Evolutionary conservation across 1,139 yeast species (phyloP).

Genomic region (Magnusiomyces tetraspermus): DNA sequence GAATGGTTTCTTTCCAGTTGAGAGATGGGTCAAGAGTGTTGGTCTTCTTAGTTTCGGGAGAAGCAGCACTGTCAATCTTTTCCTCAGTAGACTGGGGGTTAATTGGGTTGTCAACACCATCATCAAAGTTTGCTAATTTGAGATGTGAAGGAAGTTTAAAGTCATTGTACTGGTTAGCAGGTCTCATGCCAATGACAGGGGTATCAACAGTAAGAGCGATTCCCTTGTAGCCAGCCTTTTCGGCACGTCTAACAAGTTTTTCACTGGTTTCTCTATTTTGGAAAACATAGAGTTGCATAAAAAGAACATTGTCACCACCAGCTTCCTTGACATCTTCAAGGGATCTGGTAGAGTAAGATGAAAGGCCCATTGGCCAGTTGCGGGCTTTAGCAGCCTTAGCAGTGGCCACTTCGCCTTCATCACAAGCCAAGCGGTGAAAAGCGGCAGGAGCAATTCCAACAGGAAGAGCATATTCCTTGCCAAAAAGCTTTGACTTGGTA

Average conservation of each 20-base stretch:
- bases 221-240: conserved; percentile 47
- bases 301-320: conserved; percentile 27
- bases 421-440: conserved; percentile 53
- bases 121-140: conserved; percentile 28
- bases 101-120: conserved; percentile 24
- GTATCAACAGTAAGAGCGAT: conserved; percentile 60
- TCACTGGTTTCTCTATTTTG: conserved; percentile 38
- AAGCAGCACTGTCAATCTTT: conserved; percentile 9
- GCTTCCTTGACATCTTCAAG: conserved; percentile 29
- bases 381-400: conserved; percentile 29
- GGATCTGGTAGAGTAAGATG: conserved; percentile 29
- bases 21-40: conserved; percentile 61
- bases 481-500: conserved; percentile 37
- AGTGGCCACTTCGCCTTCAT: conserved; percentile 49
- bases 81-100: conserved; percentile 21
- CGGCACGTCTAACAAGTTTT: conserved; percentile 41
- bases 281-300: conserved; percentile 41
- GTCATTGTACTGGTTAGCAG: conserved; percentile 42
- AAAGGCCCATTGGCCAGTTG: conserved; percentile 32
- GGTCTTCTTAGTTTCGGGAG: conserved; percentile 12
- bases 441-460: conserved; percentile 62
- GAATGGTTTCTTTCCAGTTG: conserved; percentile 48
- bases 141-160: conserved; percentile 36
- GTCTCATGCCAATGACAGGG: conserved; percentile 56
- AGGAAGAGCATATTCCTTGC: conserved; percentile 40